Conservation (phyloP, 257 asterid species). For the Lantana camara region DNA sequence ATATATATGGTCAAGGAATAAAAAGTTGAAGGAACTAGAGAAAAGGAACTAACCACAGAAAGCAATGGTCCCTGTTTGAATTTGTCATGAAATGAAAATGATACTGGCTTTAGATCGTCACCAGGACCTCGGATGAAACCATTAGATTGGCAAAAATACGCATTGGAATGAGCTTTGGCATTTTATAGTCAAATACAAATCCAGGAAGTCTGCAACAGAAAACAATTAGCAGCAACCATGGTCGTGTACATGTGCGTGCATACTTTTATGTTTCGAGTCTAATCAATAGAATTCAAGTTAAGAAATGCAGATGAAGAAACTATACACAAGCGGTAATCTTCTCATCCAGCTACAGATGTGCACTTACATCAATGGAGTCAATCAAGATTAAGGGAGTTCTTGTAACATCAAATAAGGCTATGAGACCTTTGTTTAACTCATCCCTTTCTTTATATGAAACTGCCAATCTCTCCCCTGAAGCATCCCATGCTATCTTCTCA, state of each 20-base stretch:
- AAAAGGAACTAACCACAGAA: conserved; percentile 92
- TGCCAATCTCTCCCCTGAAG: conserved; percentile 95
- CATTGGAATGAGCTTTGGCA: conserved; percentile 9
- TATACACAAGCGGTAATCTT: background rate
- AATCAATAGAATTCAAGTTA: background rate
- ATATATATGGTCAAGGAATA: too few relatives aligned
- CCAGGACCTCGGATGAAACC: conserved; percentile 99
- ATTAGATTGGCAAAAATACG: conserved; percentile 42
- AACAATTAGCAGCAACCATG: too few relatives aligned
- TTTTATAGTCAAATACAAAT: too few relatives aligned
- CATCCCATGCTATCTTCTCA: conserved; percentile 97
- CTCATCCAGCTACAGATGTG: conserved; percentile 12
- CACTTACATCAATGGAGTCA: conserved; percentile 83
- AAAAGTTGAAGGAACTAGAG: too few relatives aligned
- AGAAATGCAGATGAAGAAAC: background rate
- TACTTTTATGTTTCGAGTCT: too few relatives aligned
- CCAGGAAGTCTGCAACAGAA: too few relatives aligned
- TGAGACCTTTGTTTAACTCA: conserved; percentile 77
- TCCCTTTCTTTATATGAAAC: conserved; percentile 84
- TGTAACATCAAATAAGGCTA: conserved; percentile 90
- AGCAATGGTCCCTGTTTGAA: conserved; percentile 95
- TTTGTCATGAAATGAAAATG: conserved; percentile 84
- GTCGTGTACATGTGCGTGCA: too few relatives aligned
- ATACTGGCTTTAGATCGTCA: conserved; percentile 77
- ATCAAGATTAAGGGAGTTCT: conserved; percentile 82